Evolutionary conservation across 2,329 filamentous ascomycete genomes (phyloP), one percentile per base, ranked within the genome.

Genomic region (Pseudofabraea citricarpa): DNA sequence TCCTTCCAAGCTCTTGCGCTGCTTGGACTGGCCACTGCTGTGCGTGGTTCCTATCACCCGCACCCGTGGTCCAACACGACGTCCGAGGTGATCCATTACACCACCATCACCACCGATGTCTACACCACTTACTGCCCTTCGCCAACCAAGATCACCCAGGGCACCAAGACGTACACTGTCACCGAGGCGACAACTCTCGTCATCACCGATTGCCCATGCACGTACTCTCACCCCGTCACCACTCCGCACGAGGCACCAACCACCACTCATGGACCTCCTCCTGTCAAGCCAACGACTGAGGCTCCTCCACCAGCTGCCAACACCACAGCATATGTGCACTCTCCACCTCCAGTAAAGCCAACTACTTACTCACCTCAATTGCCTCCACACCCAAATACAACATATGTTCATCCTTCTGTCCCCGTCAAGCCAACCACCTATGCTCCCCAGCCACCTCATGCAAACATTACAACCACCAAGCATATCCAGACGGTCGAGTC

Each of bases 91-190:
- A 50, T n/a, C 18, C 21, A 18, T 47, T 27, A 44, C 27, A 31
- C 35, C 12, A 49, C 47, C 13, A 35, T 45, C 18, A 46, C 45
- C 7, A 31, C 50, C 16, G 43, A 40, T 15, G 32, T 35, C 4
- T 41, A 41, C 13, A 53, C 52, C 4, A 55, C 50, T 6, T 49
- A 48, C 43, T 50, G 74, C 67, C 71, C 74, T 3, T 56, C 56
- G 46, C 57, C 73, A 26, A 75, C 74, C 40, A 63, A 62, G 21
- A 52, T 75, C 49, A 64, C 64, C 27, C 59, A 68, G 52, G 63
- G 62, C 44, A 60, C 56, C 46, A 56, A 66, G 44, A 75, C 72
- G 50, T 71, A 71, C 63, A 69, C 65, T 40, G 65, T 76, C 50
- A 67, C 67, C 45, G 60, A 62, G 54, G 67, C 69, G 43, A 67